phyloP scores from a whole-genome alignment of 2,329 filamentous ascomycete genomes.

The Apiospora marii region DNA sequence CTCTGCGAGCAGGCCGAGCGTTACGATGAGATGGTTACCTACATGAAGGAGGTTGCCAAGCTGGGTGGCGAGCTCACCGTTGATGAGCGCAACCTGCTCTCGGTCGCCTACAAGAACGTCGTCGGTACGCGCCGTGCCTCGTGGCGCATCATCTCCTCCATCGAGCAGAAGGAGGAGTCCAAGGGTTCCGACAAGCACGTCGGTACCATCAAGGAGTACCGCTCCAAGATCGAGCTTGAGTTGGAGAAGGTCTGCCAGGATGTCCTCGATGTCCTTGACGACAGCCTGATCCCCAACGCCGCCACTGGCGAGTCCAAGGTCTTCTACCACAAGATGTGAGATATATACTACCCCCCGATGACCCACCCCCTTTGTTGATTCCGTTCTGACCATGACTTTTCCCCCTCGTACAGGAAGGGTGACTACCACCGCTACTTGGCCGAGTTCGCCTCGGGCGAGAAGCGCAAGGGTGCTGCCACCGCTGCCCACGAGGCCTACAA shows the following conservation, averaged over 20 bases:
- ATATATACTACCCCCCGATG: slow-evolving; percentile 38
- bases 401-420: slow-evolving; percentile 75
- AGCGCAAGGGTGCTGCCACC: slow-evolving; percentile 87
- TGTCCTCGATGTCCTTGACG: slow-evolving; percentile 92
- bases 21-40: slow-evolving; percentile 99
- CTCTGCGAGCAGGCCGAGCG: slow-evolving; percentile 99
- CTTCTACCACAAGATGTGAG: slow-evolving; percentile 99
- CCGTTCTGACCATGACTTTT: slow-evolving; percentile 23
- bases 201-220: slow-evolving; percentile 92
- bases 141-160: slow-evolving; percentile 99
- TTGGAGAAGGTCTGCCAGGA: slow-evolving; percentile 98
- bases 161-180: slow-evolving; percentile 99
- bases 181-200: slow-evolving; percentile 98
- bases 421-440: slow-evolving; percentile 96
- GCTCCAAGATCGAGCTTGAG: slow-evolving; percentile 97
- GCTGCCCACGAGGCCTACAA: slow-evolving; percentile 96
- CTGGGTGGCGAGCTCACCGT: slow-evolving; percentile 82
- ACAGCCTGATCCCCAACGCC: slow-evolving; percentile 93
- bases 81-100: slow-evolving; percentile 98
- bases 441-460: slow-evolving; percentile 92
- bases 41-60: slow-evolving; percentile 99
- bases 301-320: slow-evolving; percentile 98
- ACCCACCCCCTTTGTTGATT: background rate
- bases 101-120: slow-evolving; percentile 99
- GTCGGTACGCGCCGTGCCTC: slow-evolving; percentile 97